Percentiles rank a stretch among this genome's conserved stretches.
phyloP scores from a whole-genome alignment of 2,329 filamentous ascomycete genomes.

The Mollisiaceae sp. region DNA sequence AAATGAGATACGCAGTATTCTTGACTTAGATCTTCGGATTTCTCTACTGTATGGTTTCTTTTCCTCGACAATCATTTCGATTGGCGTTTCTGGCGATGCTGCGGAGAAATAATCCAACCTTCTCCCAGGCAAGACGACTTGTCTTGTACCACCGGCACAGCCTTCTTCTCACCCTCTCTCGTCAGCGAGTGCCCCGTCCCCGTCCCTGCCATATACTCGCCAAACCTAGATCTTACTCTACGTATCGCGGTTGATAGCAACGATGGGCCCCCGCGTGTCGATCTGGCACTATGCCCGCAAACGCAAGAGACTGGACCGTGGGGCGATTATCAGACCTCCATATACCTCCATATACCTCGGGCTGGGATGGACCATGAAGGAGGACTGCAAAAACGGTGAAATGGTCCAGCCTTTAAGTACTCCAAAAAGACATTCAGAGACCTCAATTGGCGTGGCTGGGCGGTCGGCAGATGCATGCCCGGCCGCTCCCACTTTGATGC shows the following conservation, averaged over 20 bases:
- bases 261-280: constrained; percentile 17
- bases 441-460: constrained; percentile 11
- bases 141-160: constrained; percentile 22
- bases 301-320: constrained; percentile 9
- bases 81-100: constrained; percentile 8
- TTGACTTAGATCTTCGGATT: constrained; percentile 15
- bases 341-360: constrained; percentile 12
- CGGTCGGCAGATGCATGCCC: constrained; percentile 4
- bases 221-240: constrained; percentile 11
- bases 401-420: constrained; percentile 16
- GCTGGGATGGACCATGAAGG: constrained; percentile 29
- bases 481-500: not conserved
- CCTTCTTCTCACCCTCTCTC: not conserved
- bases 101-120: constrained; percentile 7
- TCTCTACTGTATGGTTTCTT: not conserved
- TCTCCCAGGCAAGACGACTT: constrained; percentile 19
- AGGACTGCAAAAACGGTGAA: constrained; percentile 12
- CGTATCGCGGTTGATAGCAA: not conserved
- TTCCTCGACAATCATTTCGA: constrained; percentile 13
- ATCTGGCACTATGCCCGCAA: constrained; percentile 7
- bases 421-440: constrained; percentile 8
- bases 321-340: constrained; percentile 11
- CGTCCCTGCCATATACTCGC: constrained; percentile 21
- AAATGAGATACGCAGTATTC: constrained; percentile 13
- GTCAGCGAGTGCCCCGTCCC: constrained; percentile 20